phyloP scores from a whole-genome alignment of 2,329 filamentous ascomycete genomes.

The Rhinocladiella similis region DNA sequence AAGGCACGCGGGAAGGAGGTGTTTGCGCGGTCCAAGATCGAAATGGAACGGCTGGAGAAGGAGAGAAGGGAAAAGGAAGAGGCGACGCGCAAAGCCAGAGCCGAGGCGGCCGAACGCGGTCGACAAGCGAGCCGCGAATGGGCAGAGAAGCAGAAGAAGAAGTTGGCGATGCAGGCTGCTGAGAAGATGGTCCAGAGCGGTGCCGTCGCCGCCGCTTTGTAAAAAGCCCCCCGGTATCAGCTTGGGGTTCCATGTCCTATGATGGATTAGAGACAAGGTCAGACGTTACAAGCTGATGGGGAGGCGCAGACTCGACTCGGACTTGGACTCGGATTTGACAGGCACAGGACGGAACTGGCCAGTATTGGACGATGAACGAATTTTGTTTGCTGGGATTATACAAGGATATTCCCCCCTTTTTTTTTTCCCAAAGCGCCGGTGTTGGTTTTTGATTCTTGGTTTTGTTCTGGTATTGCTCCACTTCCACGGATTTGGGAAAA shows the following conservation, averaged over 20 bases:
- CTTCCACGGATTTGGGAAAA: too few species aligned
- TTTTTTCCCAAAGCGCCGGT: too few species aligned
- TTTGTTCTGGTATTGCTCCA: too few species aligned
- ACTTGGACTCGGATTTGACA: too few species aligned
- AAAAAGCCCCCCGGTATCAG: too few species aligned
- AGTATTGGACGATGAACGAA: not conserved
- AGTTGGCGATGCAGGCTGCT: constrained; percentile 16
- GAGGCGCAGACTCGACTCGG: too few species aligned
- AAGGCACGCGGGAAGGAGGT: constrained; percentile 34
- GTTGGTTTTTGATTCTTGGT: too few species aligned
- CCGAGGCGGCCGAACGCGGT: constrained; percentile 37
- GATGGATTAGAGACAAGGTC: too few species aligned
- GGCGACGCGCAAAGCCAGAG: constrained; percentile 34
- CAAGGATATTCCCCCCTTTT: too few species aligned
- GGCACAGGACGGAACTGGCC: not conserved
- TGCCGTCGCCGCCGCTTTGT: not conserved
- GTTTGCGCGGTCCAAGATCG: constrained; percentile 29
- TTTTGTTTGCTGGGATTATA: not conserved
- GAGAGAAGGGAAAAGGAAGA: constrained; percentile 35
- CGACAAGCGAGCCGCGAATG: constrained; percentile 37
- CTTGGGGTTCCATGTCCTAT: too few species aligned
- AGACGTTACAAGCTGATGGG: too few species aligned
- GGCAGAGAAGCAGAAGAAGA: constrained; percentile 36
- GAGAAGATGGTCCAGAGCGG: constrained; percentile 1
- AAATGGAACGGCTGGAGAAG: constrained; percentile 30